Conservation (phyloP, 1,139 yeast genomes). For the Debaryomyces coudertii region DNA sequence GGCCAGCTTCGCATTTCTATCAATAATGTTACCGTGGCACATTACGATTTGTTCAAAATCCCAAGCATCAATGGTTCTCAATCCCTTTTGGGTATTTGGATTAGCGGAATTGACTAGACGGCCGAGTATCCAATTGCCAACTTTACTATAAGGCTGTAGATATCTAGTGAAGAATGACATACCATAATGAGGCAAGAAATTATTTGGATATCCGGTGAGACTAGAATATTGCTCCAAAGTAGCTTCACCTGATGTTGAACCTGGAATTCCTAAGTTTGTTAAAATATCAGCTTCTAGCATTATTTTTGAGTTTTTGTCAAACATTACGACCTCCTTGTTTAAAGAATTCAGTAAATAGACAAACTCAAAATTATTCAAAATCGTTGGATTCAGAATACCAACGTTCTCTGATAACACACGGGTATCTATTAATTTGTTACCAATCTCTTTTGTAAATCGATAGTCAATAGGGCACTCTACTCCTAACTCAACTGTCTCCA, state of each 20-base stretch:
- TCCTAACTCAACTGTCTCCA: conserved; percentile 30
- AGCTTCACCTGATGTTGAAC: conserved; percentile 18
- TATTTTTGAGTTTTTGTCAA: conserved; percentile 40
- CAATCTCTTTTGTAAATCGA: conserved; percentile 22
- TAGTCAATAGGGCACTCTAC: conserved; percentile 31
- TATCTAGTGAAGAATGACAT: conserved; percentile 37
- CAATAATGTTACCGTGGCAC: conserved; percentile 63
- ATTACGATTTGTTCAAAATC: conserved; percentile 53
- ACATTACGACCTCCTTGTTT: conserved; percentile 52
- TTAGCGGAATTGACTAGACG: conserved; percentile 23
- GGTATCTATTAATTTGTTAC: conserved; percentile 20
- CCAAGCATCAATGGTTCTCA: conserved; percentile 44
- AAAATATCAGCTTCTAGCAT: conserved; percentile 52
- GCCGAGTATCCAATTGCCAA: conserved; percentile 37
- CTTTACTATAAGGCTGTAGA: conserved; percentile 40
- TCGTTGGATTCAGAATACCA: conserved; percentile 20
- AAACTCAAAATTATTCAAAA: conserved; percentile 41
- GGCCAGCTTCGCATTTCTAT: conserved; percentile 41
- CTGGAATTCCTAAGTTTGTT: conserved; percentile 39
- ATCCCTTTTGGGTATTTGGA: conserved; percentile 23
- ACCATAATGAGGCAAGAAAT: conserved; percentile 43
- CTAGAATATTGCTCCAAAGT: conserved; percentile 30
- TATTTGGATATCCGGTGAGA: conserved; percentile 35
- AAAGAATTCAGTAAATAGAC: conserved; percentile 48
- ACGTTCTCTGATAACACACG: conserved; percentile 18